Percentiles rank a stretch among this genome's conserved stretches.
Evolutionary conservation across 345 rosid species (phyloP).

Genomic region (Salix udensis): DNA sequence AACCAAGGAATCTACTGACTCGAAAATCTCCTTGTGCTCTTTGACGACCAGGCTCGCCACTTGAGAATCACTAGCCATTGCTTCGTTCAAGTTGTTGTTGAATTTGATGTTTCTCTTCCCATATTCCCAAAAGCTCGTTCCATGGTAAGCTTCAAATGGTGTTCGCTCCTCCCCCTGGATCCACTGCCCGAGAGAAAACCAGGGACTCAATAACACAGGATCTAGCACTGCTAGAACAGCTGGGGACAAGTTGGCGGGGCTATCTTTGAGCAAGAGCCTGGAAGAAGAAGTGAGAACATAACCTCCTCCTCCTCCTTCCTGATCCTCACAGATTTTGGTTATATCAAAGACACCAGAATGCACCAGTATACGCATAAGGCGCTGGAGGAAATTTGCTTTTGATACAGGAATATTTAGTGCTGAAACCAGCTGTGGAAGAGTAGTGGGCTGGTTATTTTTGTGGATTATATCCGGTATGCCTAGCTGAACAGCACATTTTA

Average conservation of each 20-base stretch:
- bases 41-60: conserved; percentile 29
- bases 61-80: conserved; percentile 45
- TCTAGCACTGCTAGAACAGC: conserved; percentile 7
- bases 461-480: conserved; percentile 23
- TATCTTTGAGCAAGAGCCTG: conserved; percentile 10
- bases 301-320: conserved; percentile 9
- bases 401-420: conserved; percentile 3
- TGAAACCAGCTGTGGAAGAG: conserved; percentile 16
- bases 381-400: conserved; percentile 5
- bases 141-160: conserved; percentile 36
- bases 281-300: conserved; percentile 18
- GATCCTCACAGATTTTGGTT: background rate
- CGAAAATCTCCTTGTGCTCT: conserved; percentile 34
- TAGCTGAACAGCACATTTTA: conserved; percentile 20
- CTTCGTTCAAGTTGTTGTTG: conserved; percentile 20
- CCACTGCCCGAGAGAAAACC: conserved; percentile 34
- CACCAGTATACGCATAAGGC: conserved; percentile 22
- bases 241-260: background rate
- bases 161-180: conserved; percentile 14
- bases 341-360: conserved; percentile 15
- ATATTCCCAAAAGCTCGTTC: conserved; percentile 29
- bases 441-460: conserved; percentile 1
- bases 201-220: conserved; percentile 26
- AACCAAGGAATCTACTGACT: conserved; percentile 36
- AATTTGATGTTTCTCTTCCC: conserved; percentile 21